phyloP scores from a whole-genome alignment of 805 yeast genomes.

The Cyberlindnera veronae region DNA sequence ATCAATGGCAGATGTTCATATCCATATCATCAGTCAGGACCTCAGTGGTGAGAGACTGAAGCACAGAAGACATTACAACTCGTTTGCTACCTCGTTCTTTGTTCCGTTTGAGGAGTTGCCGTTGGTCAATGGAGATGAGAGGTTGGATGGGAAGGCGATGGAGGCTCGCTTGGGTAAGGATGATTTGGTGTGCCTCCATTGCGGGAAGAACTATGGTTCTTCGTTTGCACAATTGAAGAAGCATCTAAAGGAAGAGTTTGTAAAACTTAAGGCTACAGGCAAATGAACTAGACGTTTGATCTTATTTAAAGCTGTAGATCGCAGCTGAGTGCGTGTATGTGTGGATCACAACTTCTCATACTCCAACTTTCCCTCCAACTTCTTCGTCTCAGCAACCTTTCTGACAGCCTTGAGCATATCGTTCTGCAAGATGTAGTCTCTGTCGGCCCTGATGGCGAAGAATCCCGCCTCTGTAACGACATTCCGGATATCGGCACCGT shows the following conservation, averaged over 20 bases:
- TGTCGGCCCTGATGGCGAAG: constrained; percentile 95
- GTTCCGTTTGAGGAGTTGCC: constrained; percentile 51
- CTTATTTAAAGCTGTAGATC: background rate
- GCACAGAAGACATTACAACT: constrained; percentile 62
- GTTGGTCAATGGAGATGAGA: constrained; percentile 38
- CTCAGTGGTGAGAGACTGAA: constrained; percentile 52
- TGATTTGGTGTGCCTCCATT: constrained; percentile 41
- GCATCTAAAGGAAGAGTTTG: constrained; percentile 39
- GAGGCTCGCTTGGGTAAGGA: constrained; percentile 30
- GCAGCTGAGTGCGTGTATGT: background rate
- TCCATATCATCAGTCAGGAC: constrained; percentile 71
- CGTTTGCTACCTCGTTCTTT: constrained; percentile 66
- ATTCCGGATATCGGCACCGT: constrained; percentile 97
- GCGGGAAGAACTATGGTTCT: constrained; percentile 38
- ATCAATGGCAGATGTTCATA: constrained; percentile 63
- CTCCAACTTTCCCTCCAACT: constrained; percentile 92
- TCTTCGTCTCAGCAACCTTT: constrained; percentile 95
- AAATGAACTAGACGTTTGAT: background rate
- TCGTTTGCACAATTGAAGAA: constrained; percentile 40
- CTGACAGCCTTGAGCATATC: constrained; percentile 98
- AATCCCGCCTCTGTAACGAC: constrained; percentile 98
- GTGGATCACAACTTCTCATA: constrained; percentile 74
- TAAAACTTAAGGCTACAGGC: background rate
- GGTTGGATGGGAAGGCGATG: constrained; percentile 39
- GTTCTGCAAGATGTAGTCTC: constrained; percentile 89